Conservation (phyloP, 1,139 yeast species). For the Taphrina populina region DNA sequence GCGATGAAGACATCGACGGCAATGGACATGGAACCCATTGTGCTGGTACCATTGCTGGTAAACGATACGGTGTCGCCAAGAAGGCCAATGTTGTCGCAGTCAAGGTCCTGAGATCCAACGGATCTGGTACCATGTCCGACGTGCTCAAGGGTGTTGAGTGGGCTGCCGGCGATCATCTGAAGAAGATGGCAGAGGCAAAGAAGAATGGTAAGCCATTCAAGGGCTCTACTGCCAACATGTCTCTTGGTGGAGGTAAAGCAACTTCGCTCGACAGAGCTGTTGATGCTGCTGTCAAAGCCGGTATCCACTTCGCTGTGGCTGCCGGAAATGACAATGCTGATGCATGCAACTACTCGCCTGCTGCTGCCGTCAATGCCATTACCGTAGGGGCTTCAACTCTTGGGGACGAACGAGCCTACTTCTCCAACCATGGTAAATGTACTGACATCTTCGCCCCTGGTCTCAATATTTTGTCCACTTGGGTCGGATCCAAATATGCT, state of each 20-base stretch:
- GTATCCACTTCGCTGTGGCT: slow-evolving; percentile 63
- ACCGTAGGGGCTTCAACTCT: slow-evolving; percentile 61
- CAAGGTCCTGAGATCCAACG: slow-evolving; percentile 55
- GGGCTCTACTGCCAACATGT: slow-evolving; percentile 61
- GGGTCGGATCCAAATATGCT: slow-evolving; percentile 79
- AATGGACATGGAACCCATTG: slow-evolving; percentile 81
- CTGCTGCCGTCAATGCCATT: slow-evolving; percentile 58
- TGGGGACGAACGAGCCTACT: slow-evolving; percentile 56
- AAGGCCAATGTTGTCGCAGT: slow-evolving; percentile 61
- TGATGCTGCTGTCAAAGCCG: slow-evolving; percentile 60
- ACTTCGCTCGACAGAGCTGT: slow-evolving; percentile 56
- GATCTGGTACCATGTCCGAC: slow-evolving; percentile 54
- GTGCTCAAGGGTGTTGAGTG: slow-evolving; percentile 53
- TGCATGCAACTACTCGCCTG: slow-evolving; percentile 64
- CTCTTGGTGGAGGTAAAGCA: slow-evolving; percentile 62
- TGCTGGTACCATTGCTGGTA: slow-evolving; percentile 63
- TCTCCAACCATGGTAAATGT: slow-evolving; percentile 65
- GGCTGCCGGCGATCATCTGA: slow-evolving; percentile 48
- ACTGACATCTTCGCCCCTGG: slow-evolving; percentile 68
- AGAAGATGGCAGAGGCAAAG: slow-evolving; percentile 44
- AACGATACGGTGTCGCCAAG: slow-evolving; percentile 63
- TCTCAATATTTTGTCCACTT: slow-evolving; percentile 54
- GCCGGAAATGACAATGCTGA: slow-evolving; percentile 67
- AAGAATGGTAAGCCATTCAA: slow-evolving; percentile 45
- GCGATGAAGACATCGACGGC: slow-evolving; percentile 81